phyloP scores from a whole-genome alignment of 176 grass and related monocot genomes.

The Otatea glauca region DNA sequence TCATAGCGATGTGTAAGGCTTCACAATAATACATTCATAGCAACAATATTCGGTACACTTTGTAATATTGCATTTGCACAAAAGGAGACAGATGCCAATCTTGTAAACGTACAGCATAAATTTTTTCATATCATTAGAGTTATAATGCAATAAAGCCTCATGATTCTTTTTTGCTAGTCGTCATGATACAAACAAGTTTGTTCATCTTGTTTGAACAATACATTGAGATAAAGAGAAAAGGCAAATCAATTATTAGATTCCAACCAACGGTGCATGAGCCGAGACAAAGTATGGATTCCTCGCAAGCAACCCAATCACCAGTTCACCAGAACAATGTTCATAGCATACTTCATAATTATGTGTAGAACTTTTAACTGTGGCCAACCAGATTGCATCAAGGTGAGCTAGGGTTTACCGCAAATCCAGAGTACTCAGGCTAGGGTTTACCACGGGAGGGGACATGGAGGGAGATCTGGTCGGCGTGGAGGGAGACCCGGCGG shows the following conservation, averaged over 20 bases:
- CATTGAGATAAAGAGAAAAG: not conserved
- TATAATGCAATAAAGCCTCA: not conserved
- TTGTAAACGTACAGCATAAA: not conserved
- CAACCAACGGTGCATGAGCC: not conserved
- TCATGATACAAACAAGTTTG: not conserved
- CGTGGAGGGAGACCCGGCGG: no score
- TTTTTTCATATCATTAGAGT: not conserved
- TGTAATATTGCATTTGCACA: conserved; percentile 36
- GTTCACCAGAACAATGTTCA: no score
- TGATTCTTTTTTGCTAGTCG: not conserved
- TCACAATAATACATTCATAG: conserved; percentile 34
- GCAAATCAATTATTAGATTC: not conserved
- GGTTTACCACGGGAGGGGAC: no score
- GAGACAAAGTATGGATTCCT: no score
- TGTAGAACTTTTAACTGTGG: no score
- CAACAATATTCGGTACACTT: conserved; percentile 1
- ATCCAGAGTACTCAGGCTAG: no score
- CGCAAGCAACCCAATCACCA: no score
- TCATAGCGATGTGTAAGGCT: conserved; percentile 45
- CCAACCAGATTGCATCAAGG: no score
- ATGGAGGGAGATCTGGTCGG: no score
- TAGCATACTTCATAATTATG: no score
- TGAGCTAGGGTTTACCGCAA: no score
- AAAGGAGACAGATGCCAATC: conserved; percentile 14
- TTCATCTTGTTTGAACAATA: conserved; percentile 9